phyloP scores from a whole-genome alignment of 2,329 filamentous ascomycete genomes.

The Gliomastix tumulicola region DNA sequence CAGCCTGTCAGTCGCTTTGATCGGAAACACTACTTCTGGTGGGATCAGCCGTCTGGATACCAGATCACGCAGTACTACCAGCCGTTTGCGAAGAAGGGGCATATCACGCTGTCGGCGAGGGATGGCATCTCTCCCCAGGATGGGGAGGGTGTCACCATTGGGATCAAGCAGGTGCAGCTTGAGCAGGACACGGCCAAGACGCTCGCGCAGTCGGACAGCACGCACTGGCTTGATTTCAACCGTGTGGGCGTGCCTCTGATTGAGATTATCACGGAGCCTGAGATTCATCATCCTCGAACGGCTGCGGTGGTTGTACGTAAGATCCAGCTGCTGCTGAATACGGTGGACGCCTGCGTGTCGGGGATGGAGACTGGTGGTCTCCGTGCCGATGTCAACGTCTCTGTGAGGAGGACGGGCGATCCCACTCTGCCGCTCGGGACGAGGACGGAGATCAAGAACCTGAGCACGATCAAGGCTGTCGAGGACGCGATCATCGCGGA shows the following conservation, averaged over 20 bases:
- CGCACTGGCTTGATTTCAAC: constrained; percentile 86
- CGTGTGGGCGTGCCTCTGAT: constrained; percentile 85
- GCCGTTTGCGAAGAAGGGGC: constrained; percentile 63
- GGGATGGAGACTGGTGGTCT: constrained; percentile 93
- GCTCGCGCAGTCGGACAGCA: constrained; percentile 64
- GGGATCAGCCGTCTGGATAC: constrained; percentile 93
- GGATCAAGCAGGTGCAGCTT: constrained; percentile 91
- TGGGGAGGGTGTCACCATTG: constrained; percentile 62
- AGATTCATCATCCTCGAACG: constrained; percentile 80
- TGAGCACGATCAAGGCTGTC: constrained; percentile 90
- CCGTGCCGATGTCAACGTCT: constrained; percentile 92
- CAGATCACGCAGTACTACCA: constrained; percentile 96
- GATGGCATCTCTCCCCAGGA: constrained; percentile 77
- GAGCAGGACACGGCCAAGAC: constrained; percentile 98
- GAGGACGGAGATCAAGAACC: constrained; percentile 93
- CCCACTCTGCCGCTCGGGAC: constrained; percentile 55
- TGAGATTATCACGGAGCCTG: constrained; percentile 88
- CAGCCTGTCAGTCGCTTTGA: constrained; percentile 79
- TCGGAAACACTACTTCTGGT: constrained; percentile 98
- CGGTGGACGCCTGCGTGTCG: constrained; percentile 77
- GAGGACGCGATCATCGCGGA: constrained; percentile 93
- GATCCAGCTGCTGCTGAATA: constrained; percentile 71
- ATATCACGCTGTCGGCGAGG: constrained; percentile 60
- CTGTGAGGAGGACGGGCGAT: constrained; percentile 57
- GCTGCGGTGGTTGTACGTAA: constrained; percentile 87